Evolutionary conservation across 768 basidiomycete species (phyloP), one percentile per base, ranked within the genome.

Genomic region (Erythrobasidium yunnanense): DNA sequence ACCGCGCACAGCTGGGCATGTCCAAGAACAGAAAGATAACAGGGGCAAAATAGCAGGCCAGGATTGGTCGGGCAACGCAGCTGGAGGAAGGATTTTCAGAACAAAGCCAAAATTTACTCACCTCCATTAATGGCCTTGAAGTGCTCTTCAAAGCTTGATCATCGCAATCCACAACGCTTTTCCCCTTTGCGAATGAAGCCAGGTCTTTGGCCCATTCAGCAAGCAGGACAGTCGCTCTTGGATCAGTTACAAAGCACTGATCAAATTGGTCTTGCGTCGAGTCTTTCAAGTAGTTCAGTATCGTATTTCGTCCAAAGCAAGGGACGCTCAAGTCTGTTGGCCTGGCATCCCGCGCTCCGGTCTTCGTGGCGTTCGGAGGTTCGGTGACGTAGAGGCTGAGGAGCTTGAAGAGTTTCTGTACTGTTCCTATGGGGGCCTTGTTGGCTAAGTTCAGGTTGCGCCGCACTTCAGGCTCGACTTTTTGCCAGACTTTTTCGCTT

Each of bases 151-250:
- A 5, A 2, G 18, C 46, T 49, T 49, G 30, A n/a, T 13, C 29
- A 20, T 45, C 42, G 27, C 6, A n/a, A 4, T n/a, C 42, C 18
- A 22, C 60, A 49, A 13, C 33, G 25, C 27, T 29, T 38, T 63
- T 63, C n/a, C 60, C 60, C 49, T 63, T 63, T 20, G 46, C 45
- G n/a, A 63, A 34, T 6, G 33, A 8, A 11, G 60, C 60, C 8
- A 63, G 46, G 30, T 63, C 60, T 23, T 51, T 63, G 17, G 49
- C 49, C 60, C 60, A 63, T 23, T 63, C 60, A 38, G 46, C 45
- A 22, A 63, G n/a, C 25, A 63, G 32, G 25, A 47, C 46, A 25
- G 60, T 63, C 22, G 60, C 60, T 50, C 60, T 23, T 6, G 60
- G 60, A 38, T 63, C 60, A 6, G 42, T 38, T 4, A 63, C 60